Evolutionary conservation across 441 rosid species (phyloP).

Genomic region (Erodium texanum): DNA sequence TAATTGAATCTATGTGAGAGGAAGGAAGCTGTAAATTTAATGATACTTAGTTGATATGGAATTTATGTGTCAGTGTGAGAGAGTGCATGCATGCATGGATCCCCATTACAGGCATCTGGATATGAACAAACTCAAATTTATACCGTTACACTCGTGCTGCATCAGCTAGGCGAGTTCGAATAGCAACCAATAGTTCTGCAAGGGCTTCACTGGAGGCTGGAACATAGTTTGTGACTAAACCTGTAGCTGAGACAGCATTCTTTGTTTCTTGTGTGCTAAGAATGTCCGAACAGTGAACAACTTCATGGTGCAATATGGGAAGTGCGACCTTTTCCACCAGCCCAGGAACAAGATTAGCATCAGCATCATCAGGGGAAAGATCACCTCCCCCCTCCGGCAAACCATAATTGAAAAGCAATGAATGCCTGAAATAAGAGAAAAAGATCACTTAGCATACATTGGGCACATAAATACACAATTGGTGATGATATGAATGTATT

Average conservation of each 20-base stretch:
- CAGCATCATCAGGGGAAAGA: constrained; percentile 56
- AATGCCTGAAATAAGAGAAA: constrained; percentile 53
- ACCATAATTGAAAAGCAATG: constrained; percentile 67
- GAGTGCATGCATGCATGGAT: not conserved
- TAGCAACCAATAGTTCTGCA: constrained; percentile 46
- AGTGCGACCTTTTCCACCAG: constrained; percentile 81
- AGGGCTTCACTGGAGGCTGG: constrained; percentile 63
- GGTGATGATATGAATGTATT: not conserved
- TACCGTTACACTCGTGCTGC: constrained; percentile 55
- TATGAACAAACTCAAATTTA: not conserved
- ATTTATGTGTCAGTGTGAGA: not conserved
- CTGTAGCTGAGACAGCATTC: constrained; percentile 78
- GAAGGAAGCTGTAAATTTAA: not conserved
- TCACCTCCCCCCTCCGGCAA: constrained; percentile 62
- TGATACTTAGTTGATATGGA: not conserved
- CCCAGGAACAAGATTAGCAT: constrained; percentile 73
- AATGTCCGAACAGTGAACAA: constrained; percentile 80
- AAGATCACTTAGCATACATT: constrained; percentile 14
- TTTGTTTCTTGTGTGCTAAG: constrained; percentile 66
- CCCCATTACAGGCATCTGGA: not conserved
- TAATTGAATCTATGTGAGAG: not conserved
- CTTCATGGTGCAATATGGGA: constrained; percentile 78
- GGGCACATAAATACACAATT: not conserved
- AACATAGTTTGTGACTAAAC: constrained; percentile 57
- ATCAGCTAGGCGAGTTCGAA: constrained; percentile 63